A percentile compares a stretch with the other conserved stretches of the same genome.
Conservation (phyloP, 441 rosid genomes). For the Raphanus hybrid region DNA sequence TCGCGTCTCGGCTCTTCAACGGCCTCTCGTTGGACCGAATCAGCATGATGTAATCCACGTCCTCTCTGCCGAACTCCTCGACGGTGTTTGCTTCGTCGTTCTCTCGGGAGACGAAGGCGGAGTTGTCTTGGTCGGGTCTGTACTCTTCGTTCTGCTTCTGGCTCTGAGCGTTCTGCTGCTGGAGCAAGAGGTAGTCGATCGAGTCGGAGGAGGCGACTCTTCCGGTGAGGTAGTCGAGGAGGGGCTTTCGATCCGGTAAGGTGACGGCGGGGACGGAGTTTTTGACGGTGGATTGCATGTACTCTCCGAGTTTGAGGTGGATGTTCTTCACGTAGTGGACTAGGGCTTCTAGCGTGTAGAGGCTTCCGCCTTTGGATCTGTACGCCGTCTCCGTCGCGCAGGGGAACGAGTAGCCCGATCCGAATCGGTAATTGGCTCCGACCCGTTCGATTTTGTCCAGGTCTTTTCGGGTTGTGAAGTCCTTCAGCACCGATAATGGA, state of each 20-base stretch:
- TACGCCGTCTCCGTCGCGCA: conserved; percentile 71
- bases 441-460: conserved; percentile 64
- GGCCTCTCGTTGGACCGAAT: conserved; percentile 73
- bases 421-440: conserved; percentile 72
- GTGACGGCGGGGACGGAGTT: conserved; percentile 71
- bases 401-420: conserved; percentile 71
- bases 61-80: conserved; percentile 41
- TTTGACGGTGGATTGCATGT: conserved; percentile 68
- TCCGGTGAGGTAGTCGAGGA: conserved; percentile 81
- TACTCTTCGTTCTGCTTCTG: conserved; percentile 49
- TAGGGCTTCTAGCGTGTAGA: conserved; percentile 83
- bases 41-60: conserved; percentile 49
- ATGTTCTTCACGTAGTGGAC: conserved; percentile 68
- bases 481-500: conserved; percentile 80
- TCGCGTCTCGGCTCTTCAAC: conserved; percentile 72
- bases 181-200: conserved; percentile 67
- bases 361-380: conserved; percentile 78
- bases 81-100: conserved; percentile 16
- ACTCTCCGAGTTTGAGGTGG: conserved; percentile 73
- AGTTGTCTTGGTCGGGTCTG: conserved; percentile 52
- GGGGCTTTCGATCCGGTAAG: conserved; percentile 82
- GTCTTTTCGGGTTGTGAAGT: conserved; percentile 71
- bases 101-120: conserved; percentile 37
- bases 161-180: conserved; percentile 48
- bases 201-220: conserved; percentile 68